Percentiles rank a stretch among this genome's conserved stretches.
phyloP scores from a whole-genome alignment of 352 stramenopile genomes.

The Globisporangium echinulatum region DNA sequence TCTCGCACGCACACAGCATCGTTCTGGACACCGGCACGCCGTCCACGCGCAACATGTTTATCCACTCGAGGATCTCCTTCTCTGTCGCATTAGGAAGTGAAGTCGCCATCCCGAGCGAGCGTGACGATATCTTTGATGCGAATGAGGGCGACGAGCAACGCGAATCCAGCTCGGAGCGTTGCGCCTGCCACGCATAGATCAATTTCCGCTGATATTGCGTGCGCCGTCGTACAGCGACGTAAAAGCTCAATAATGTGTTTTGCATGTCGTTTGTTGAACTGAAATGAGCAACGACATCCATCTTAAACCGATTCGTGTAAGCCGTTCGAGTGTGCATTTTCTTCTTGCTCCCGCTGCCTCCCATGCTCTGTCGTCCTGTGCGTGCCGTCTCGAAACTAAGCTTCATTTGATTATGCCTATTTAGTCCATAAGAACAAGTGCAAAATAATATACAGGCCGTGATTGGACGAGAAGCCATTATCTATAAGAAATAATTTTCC shows the following conservation, averaged over 20 bases:
- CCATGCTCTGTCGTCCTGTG: neutral
- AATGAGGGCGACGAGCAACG: neutral
- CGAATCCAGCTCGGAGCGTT: neutral
- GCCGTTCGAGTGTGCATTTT: neutral
- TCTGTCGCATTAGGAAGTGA: neutral
- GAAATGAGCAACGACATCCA: neutral
- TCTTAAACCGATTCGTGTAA: neutral
- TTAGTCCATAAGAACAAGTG: too few relatives aligned
- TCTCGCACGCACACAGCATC: neutral
- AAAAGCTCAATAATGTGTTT: neutral
- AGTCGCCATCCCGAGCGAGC: neutral
- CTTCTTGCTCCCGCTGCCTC: neutral
- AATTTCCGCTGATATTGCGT: neutral
- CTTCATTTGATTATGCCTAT: too few relatives aligned
- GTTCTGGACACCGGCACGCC: neutral
- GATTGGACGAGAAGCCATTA: too few relatives aligned
- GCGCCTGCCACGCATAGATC: neutral
- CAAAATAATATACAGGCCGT: too few relatives aligned
- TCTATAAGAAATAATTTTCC: too few relatives aligned
- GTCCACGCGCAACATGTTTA: neutral
- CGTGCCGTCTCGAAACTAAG: neutral
- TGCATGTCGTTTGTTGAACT: neutral
- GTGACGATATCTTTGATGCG: neutral
- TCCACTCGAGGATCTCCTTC: neutral
- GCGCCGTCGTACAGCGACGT: neutral